A percentile compares a stretch with the other conserved stretches of the same genome.
Evolutionary conservation across 345 rosid species (phyloP).

Genomic region (Hibiscus tridactylites): DNA sequence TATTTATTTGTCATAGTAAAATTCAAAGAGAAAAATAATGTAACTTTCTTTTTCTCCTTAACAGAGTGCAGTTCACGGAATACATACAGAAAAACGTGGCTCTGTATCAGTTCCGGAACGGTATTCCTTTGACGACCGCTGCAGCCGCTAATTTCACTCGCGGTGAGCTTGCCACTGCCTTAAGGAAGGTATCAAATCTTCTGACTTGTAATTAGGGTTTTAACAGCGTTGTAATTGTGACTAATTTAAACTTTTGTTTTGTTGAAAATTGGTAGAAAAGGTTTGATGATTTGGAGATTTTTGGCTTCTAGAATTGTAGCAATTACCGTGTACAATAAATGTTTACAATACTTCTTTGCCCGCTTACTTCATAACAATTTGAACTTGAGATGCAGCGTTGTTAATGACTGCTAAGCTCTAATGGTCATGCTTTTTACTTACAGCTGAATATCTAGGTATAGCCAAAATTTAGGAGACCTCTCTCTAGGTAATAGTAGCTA

Average conservation of each 20-base stretch:
- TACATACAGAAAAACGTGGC: constrained; percentile 93
- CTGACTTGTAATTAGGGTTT: constrained; percentile 4
- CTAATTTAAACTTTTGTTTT: background rate
- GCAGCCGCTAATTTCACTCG: constrained; percentile 49
- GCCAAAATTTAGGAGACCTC: background rate
- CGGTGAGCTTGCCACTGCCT: constrained; percentile 77
- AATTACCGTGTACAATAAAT: background rate
- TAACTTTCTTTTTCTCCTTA: background rate
- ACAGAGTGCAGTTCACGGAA: constrained; percentile 95
- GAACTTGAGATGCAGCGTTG: background rate
- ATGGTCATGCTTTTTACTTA: background rate
- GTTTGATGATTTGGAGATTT: background rate
- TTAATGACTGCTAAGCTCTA: background rate
- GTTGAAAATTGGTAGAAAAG: background rate
- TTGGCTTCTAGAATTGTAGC: background rate
- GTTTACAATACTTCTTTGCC: background rate
- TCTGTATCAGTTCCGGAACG: constrained; percentile 82
- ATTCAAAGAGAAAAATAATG: background rate
- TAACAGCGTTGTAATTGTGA: background rate
- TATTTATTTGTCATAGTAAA: background rate
- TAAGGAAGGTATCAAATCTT: constrained; percentile 60
- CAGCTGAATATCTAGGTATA: background rate
- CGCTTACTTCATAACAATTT: background rate
- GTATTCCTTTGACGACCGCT: constrained; percentile 82
- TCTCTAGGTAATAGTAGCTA: background rate